Evolutionary conservation across 805 yeast genomes (phyloP).

Genomic region (Ogataea angusta): DNA sequence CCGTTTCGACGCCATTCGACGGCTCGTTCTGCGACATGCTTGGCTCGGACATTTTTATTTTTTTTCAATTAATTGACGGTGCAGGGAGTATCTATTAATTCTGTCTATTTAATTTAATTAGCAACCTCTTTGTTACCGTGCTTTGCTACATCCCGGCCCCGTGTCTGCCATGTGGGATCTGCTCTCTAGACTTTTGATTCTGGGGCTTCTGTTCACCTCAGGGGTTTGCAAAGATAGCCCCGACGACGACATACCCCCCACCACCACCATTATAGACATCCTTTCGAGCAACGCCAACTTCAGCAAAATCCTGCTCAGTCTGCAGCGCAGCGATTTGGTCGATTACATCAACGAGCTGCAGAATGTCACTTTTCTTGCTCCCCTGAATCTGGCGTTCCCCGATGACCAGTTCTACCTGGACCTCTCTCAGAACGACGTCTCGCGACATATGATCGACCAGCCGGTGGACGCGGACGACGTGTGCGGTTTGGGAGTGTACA

Average conservation of each 20-base stretch:
- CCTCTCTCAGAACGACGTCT: slow-evolving; percentile 18
- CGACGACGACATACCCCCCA: slow-evolving; percentile 25
- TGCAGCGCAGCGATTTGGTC: slow-evolving; percentile 62
- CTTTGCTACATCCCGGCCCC: background rate
- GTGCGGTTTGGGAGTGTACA: slow-evolving; percentile 27
- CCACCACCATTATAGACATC: slow-evolving; percentile 58
- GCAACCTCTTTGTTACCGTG: background rate
- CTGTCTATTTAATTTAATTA: background rate
- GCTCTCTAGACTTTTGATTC: background rate
- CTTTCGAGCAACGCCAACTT: slow-evolving; percentile 67
- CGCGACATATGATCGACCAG: slow-evolving; percentile 35
- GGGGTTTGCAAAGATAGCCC: background rate
- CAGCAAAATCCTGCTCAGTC: slow-evolving; percentile 54
- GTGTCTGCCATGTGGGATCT: background rate
- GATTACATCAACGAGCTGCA: slow-evolving; percentile 56
- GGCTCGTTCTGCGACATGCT: background rate
- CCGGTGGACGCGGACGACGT: slow-evolving; percentile 31
- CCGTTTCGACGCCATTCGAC: too few species aligned
- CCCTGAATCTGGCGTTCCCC: slow-evolving; percentile 71
- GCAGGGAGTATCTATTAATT: slow-evolving; percentile 1
- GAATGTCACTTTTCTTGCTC: slow-evolving; percentile 76
- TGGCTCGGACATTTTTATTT: slow-evolving; percentile 2
- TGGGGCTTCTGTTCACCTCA: background rate
- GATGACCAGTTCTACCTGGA: slow-evolving; percentile 6
- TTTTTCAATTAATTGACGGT: background rate